Percentiles rank a stretch among this genome's conserved stretches.
Evolutionary conservation across 257 asterid genomes (phyloP).

Genomic region (Jasminum sambac): DNA sequence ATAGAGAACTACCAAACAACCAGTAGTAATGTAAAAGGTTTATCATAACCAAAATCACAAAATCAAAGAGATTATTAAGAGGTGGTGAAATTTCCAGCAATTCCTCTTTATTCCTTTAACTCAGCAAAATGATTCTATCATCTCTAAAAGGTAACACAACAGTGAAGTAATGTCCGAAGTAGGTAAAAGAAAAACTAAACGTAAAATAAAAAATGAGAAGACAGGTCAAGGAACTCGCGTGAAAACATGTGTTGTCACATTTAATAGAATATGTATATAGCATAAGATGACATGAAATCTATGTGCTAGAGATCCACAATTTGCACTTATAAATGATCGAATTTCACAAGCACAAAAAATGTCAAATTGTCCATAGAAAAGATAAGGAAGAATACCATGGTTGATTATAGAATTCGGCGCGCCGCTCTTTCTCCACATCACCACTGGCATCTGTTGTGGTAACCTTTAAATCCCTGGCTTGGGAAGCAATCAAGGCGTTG

Average conservation of each 20-base stretch:
- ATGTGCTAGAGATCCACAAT: background rate
- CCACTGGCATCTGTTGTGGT: slow-evolving; percentile 60
- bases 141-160: background rate
- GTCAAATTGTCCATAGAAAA: background rate
- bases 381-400: slow-evolving; percentile 52
- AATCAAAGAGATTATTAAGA: background rate
- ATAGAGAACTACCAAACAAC: background rate
- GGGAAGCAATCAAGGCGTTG: slow-evolving; percentile 75
- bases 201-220: background rate
- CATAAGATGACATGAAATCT: background rate
- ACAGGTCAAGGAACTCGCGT: background rate
- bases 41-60: background rate
- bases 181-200: background rate
- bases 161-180: background rate
- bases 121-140: background rate
- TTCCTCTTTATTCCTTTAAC: background rate
- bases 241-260: background rate
- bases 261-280: background rate
- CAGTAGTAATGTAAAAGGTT: background rate
- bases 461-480: slow-evolving; percentile 80
- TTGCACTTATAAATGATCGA: background rate
- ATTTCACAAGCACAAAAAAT: background rate
- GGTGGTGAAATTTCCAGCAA: background rate
- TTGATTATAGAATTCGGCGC: slow-evolving; percentile 79
- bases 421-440: slow-evolving; percentile 65